phyloP scores from a whole-genome alignment of 805 yeast species.

The Candida incommunis region DNA sequence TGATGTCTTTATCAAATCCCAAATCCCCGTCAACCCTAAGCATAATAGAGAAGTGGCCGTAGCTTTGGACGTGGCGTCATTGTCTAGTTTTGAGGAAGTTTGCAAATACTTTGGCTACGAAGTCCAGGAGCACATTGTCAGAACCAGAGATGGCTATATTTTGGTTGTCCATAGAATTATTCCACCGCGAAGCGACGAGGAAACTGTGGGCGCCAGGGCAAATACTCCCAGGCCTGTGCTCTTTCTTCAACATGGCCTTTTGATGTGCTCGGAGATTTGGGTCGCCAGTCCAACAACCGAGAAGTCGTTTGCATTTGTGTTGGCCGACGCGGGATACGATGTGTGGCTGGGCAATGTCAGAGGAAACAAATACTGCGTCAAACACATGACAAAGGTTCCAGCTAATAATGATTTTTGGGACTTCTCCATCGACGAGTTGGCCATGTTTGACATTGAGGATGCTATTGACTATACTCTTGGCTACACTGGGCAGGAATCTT shows the following conservation, averaged over 20 bases:
- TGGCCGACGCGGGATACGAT: slow-evolving; percentile 78
- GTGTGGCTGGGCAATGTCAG: slow-evolving; percentile 91
- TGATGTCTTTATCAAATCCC: not conserved
- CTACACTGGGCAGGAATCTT: slow-evolving; percentile 27
- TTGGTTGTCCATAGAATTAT: slow-evolving; percentile 58
- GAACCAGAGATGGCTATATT: slow-evolving; percentile 64
- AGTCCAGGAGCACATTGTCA: slow-evolving; percentile 63
- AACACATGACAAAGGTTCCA: slow-evolving; percentile 41
- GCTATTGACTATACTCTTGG: slow-evolving; percentile 58
- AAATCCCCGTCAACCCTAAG: not conserved
- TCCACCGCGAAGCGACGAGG: slow-evolving; percentile 4
- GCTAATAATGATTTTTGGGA: slow-evolving; percentile 59
- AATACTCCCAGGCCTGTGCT: slow-evolving; percentile 30
- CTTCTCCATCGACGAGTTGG: slow-evolving; percentile 83
- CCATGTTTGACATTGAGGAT: slow-evolving; percentile 78
- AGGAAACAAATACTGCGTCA: slow-evolving; percentile 84
- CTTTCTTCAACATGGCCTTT: slow-evolving; percentile 81
- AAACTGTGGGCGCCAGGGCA: slow-evolving; percentile 2
- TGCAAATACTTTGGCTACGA: slow-evolving; percentile 54
- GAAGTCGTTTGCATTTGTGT: slow-evolving; percentile 55
- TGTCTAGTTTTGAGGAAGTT: slow-evolving; percentile 39
- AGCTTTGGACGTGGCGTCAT: slow-evolving; percentile 3
- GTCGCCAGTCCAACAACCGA: slow-evolving; percentile 32
- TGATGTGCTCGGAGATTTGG: slow-evolving; percentile 85
- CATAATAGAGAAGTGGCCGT: not conserved